Base-by-base conservation (phyloP, 1,139 yeast genomes). In the Hyphopichia buzzinii region DNA sequence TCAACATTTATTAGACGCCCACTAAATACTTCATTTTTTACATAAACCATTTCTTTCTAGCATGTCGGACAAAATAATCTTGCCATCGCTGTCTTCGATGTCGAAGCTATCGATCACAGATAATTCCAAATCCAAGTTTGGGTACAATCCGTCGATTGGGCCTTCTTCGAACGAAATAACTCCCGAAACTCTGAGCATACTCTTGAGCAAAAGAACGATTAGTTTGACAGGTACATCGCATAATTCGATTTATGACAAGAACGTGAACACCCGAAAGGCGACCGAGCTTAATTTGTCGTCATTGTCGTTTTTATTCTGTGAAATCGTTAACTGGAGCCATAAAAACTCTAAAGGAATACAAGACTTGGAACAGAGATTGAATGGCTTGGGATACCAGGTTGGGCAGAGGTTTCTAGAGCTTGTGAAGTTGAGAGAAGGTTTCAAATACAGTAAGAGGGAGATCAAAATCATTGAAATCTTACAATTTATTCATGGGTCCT, bases 401-500 rank as follows among this genome's bases (percentile, higher is more conserved):
- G 80, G 79, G 8, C 76, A 70, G 43, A 51, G 67, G 33, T 65
- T 59, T 41, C 49, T 72, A 33, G 77, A 72, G 42, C 55, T 71
- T 30, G 55, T 65, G 24, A 71, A 71, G 47, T 43, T 68, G 17
- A 50, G 75, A 37, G 79, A 73, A 49, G 87, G 92, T n/a, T 52
- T 62, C 21, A 84, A 83, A 50, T 62, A 67, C 31, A 77, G 84
- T 21, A 79, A 79, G 48, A 68, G 98, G 49, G 95, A 87, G 49
- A 75, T 79, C 19, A 78, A 74, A 43, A 72, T 89, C 2, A 70
- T 92, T 17, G 96, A 89, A 34, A 75, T 88, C 15, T 64, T 92
- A 37, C 96, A 90, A 51, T 88, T 86, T 55, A 79, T 92, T 10
- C 92, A 88, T 50, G 79, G 90, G 0, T 73, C 80, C 0, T 73